Base-by-base conservation (phyloP, 164 flowering plant genomes). In the Umbilicus rupestris region DNA sequence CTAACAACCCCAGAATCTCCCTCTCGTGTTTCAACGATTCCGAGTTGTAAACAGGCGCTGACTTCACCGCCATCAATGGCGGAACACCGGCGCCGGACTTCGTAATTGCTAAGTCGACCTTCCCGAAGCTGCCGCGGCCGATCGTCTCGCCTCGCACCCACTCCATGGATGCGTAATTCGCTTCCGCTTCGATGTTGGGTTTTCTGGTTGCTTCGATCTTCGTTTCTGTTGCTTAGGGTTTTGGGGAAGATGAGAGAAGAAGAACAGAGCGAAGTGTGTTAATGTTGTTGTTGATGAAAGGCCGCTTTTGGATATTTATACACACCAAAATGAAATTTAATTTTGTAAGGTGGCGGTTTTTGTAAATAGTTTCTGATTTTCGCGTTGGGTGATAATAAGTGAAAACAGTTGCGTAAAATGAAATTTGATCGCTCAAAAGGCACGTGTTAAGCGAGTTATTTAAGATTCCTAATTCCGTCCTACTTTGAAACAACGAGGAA, bases 61-160 rank as follows among this genome's bases (percentile, higher is more conserved):
- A 82, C 68, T 89, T 87, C 30, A 87, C 90, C 0, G 85, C 90
- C 79, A 83, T 79, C 28, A 76, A 30, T 0, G 68, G 60, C 26
- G 77, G 75, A 26, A 64, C 16, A 11, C 37, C 24, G 28, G 30
- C 62, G 7, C 26, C 4, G 9, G 31, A 49, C 55, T 8, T 60
- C 58, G 74, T 76, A 24, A 58, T 73, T 9, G 87, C 91, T 15
- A 83, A 62, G 67, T 70, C 70, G 14, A 86, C 84, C 12, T 80
- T 74, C 0, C 77, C 81, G 39, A 85, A 90, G 71, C 84, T 76
- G 46, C 90, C 91, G 44, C 65, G 73, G 30, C 91, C 96, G n/a
- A 87, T 57, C 8, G 66, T 52, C 0, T 75, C 72, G 7, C 90
- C 91, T 69, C 87, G 78, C 10, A 69, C 63, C 92, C 92, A 87